A percentile compares a stretch with the other conserved stretches of the same genome.
These are phyloP conservation scores for Baorangia bicolor DNA, from an alignment of 768 basidiomycete genomes.

Conservation along the genomic window DNA sequence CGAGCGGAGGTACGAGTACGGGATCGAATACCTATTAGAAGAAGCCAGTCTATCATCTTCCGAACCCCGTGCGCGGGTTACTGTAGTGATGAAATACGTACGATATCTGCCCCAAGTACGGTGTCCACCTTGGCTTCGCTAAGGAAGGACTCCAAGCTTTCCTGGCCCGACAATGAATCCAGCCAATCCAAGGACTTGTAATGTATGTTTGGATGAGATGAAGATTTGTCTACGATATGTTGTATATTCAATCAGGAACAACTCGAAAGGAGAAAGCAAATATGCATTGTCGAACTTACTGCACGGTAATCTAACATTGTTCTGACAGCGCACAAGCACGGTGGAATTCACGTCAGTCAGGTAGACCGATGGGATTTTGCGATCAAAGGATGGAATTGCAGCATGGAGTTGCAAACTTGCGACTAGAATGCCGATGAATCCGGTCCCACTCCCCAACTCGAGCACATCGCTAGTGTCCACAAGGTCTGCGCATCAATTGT, in stretches of 20 bases:
- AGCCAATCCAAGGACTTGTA: constrained; percentile 65
- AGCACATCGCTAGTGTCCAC: constrained; percentile 46
- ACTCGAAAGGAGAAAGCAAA: neutral
- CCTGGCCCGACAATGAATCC: constrained; percentile 44
- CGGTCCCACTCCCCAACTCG: constrained; percentile 74
- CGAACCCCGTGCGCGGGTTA: too few relatives aligned
- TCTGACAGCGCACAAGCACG: constrained; percentile 59
- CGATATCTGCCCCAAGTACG: constrained; percentile 72
- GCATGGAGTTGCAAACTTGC: constrained; percentile 50
- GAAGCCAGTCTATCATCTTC: neutral
- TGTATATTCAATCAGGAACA: neutral
- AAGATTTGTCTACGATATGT: constrained; percentile 50
- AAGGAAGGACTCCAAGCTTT: constrained; percentile 30
- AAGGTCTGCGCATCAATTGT: neutral
- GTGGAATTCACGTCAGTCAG: constrained; percentile 66
- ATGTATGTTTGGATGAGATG: constrained; percentile 43
- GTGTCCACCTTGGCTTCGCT: constrained; percentile 48
- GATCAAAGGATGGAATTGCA: neutral
- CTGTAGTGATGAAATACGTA: constrained; percentile 24
- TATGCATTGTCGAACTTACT: constrained; percentile 46
- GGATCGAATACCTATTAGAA: constrained; percentile 65
- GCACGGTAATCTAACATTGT: constrained; percentile 59
- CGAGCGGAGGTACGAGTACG: constrained; percentile 53
- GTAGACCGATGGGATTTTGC: constrained; percentile 34
- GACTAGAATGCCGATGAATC: constrained; percentile 69